Base-by-base conservation (phyloP, 192 early-diverging fungal genomes). In the Ramicandelaber brevisporus region DNA sequence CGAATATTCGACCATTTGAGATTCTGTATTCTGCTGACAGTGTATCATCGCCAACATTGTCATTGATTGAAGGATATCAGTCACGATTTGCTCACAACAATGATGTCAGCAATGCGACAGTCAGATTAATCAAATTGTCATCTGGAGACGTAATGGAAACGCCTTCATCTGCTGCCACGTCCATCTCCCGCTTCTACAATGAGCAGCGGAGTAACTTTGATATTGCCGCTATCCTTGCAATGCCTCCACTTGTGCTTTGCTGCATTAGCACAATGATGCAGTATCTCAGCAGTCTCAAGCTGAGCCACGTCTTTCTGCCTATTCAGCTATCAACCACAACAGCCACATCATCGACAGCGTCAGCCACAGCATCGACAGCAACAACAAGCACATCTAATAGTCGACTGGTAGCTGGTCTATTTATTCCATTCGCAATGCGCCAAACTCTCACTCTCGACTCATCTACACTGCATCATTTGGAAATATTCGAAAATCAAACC, bases 401-500 rank as follows among this genome's bases (percentile, higher is more conserved):
- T 26, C 0, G n/a, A n/a, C n/a, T n/a, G n/a, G n/a, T 71, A 82
- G 40, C 54, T 82, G 11, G 24, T 32, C 0, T 57, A 65, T 5
- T 78, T 82, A 19, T 81, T 78, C 34, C 43, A 47, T 0, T 45
- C 56, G 2, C 19, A 57, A 4, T 55, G 55, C 0, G 54, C 68
- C 21, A 75, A n/a, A n/a, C n/a, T n/a, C n/a, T 79, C 68, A 27
- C 59, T n/a, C 27, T 80, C 9, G 68, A 67, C 27, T 70, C 60
- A 6, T 64, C 69, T 33, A 67, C 76, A 1, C 41, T 76, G 11
- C 30, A 43, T 12, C 64, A 65, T 14, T 37, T 80, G 8, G 76
- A 80, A 35, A 53, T 79, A 10, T 71, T 59, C 31, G 37, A 46
- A 3, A 68, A 70, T 17, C 37, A 52, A 18, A 60, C 55, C 0